phyloP scores from a whole-genome alignment of 176 grass and related monocot genomes.

The Lolium rigidum region DNA sequence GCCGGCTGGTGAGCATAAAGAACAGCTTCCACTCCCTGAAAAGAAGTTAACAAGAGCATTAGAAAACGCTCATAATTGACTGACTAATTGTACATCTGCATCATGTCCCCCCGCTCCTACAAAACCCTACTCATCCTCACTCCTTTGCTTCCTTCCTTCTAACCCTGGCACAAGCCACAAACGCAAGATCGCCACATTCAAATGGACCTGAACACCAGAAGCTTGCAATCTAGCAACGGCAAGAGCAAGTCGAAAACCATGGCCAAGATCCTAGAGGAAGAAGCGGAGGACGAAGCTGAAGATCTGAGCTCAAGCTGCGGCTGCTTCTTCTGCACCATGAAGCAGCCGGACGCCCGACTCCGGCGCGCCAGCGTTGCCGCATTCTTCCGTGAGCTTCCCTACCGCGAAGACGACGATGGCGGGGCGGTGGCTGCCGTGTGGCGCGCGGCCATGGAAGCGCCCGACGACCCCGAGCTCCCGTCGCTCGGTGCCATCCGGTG shows the following conservation, averaged over 20 bases:
- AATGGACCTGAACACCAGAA: slow-evolving; percentile 45
- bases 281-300: not conserved
- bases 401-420: slow-evolving; percentile 42
- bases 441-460: slow-evolving; percentile 77
- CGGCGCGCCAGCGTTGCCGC: slow-evolving; percentile 53
- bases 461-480: slow-evolving; percentile 77
- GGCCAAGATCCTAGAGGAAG: slow-evolving; percentile 55
- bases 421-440: slow-evolving; percentile 61
- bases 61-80: slow-evolving; percentile 48
- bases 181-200: not conserved
- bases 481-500: slow-evolving; percentile 83
- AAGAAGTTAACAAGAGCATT: slow-evolving; percentile 55
- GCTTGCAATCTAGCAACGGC: slow-evolving; percentile 15
- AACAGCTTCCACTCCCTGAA: slow-evolving; percentile 44
- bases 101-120: slow-evolving; percentile 29
- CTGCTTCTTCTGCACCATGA: slow-evolving; percentile 81
- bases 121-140: slow-evolving; percentile 52
- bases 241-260: slow-evolving; percentile 52
- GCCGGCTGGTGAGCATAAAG: slow-evolving; percentile 32
- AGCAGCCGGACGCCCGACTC: slow-evolving; percentile 56
- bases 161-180: slow-evolving; percentile 17
- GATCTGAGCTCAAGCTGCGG: slow-evolving; percentile 44
- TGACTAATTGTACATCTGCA: slow-evolving; percentile 5
- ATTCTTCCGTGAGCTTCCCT: slow-evolving; percentile 76
- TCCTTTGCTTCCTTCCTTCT: slow-evolving; percentile 24